phyloP scores from a whole-genome alignment of 371 early-diverging fungal genomes.

The Mortierella sp. region DNA sequence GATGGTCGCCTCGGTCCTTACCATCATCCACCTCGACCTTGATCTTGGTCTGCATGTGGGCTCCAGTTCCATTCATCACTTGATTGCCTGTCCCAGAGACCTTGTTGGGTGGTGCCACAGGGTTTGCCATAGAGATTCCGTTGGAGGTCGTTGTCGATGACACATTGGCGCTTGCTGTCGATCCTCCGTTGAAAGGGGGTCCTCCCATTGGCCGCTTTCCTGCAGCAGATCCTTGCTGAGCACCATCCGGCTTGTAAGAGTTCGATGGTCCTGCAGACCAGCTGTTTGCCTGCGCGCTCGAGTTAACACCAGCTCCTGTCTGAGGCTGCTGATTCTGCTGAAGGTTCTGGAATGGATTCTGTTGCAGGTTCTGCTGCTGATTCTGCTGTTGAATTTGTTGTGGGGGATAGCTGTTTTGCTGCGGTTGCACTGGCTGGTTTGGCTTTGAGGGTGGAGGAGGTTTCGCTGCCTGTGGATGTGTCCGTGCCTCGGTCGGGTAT shows the following conservation, averaged over 20 bases:
- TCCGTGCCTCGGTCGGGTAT: slow-evolving; percentile 12
- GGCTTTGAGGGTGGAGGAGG: background rate
- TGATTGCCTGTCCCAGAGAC: background rate
- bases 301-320: background rate
- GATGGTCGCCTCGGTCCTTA: background rate
- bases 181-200: background rate
- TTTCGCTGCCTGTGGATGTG: background rate
- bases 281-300: background rate
- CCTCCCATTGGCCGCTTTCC: background rate
- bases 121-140: background rate
- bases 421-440: slow-evolving; percentile 10
- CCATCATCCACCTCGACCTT: slow-evolving; percentile 32
- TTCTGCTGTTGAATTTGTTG: background rate
- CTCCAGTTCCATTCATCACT: background rate
- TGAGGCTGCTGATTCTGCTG: background rate
- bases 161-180: no score
- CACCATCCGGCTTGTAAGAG: background rate
- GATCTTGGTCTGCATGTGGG: background rate
- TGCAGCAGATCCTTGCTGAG: background rate
- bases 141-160: background rate
- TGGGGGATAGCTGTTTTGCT: slow-evolving; percentile 14
- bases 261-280: slow-evolving; percentile 1
- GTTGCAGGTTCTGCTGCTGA: background rate
- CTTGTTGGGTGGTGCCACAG: background rate
- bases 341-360: background rate